Evolutionary conservation across 306 rosid species (phyloP), one percentile per base, ranked within the genome.

Genomic region (Citrullus amarus): DNA sequence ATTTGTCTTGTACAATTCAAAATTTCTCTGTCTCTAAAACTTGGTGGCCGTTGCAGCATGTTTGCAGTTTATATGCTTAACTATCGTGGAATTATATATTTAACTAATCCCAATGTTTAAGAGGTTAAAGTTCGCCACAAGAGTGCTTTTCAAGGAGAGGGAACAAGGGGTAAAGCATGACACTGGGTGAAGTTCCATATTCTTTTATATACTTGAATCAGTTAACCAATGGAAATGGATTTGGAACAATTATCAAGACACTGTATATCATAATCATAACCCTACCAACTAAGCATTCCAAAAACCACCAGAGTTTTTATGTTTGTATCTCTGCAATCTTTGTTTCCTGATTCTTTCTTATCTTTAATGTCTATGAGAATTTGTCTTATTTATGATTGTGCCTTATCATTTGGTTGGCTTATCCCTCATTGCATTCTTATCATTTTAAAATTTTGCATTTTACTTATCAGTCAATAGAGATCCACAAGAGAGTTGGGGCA

Each of bases 401-500:
- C 44, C 76, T 6, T 73, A 17, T 51, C 44, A 51, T 50, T 28
- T 73, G 76, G 34, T 71, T 46, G 3, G 38, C 57, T 7, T 14
- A 46, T 44, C 20, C 7, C 3, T 73, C 44, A 16, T 28, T 50
- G n/a, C 3, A 28, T 73, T 51, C 56, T 73, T 14, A 8, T 17
- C 77, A 28, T 60, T 80, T 51, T 76, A 36, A 66, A 50, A 34
- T 34, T 54, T 38, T 76, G 41, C 14, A 2, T 78, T 51, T 68
- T 63, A 61, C 43, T 38, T 7, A 80, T 63, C 91, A 95, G 99
- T 92, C 97, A 51, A 88, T 95, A 66, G 99, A 95, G 88, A 88
- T 95, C 81, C 92, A 92, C 88, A 95, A 89, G 88, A 91, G 99
- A 80, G 89, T 95, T 57, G 96, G 96, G 38, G 97, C 98, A 77